Conservation (phyloP, 306 rosid species). For the Sophora flavescens region DNA sequence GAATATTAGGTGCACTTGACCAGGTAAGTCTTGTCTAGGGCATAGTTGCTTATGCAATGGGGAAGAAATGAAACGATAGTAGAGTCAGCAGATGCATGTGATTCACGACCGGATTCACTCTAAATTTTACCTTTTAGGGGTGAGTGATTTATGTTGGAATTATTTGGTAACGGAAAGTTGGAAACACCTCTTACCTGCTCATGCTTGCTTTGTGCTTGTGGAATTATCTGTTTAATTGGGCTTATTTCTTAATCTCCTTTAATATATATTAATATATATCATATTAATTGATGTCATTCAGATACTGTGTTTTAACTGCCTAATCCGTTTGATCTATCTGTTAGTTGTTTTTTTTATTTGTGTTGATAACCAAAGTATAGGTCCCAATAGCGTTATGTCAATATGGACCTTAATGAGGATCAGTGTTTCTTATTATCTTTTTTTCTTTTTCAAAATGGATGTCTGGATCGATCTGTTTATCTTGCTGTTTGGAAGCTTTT, state of each 20-base stretch:
- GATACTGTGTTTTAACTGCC: neutral
- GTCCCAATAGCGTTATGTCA: conserved; percentile 13
- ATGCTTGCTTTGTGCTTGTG: conserved; percentile 11
- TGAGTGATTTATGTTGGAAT: conserved; percentile 3
- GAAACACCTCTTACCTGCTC: neutral
- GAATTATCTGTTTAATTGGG: neutral
- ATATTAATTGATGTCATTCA: neutral
- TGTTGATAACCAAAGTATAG: neutral
- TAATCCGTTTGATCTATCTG: neutral
- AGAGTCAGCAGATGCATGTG: conserved; percentile 8
- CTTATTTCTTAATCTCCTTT: neutral
- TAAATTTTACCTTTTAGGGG: conserved; percentile 2
- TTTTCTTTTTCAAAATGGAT: conserved; percentile 16
- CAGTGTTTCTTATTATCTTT: neutral
- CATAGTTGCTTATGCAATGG: conserved; percentile 21
- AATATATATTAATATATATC: neutral
- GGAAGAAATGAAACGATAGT: conserved; percentile 17
- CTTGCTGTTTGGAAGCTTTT: conserved; percentile 30
- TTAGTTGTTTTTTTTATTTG: conserved; percentile 12
- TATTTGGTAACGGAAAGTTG: conserved; percentile 30
- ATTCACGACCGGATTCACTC: neutral
- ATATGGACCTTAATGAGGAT: conserved; percentile 17
- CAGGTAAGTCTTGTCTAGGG: neutral
- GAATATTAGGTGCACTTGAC: neutral
- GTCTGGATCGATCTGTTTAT: conserved; percentile 29